Evolutionary conservation across 139 green algal species (phyloP), one percentile per base, ranked within the genome.

Genomic region (Chlorella sp.): DNA sequence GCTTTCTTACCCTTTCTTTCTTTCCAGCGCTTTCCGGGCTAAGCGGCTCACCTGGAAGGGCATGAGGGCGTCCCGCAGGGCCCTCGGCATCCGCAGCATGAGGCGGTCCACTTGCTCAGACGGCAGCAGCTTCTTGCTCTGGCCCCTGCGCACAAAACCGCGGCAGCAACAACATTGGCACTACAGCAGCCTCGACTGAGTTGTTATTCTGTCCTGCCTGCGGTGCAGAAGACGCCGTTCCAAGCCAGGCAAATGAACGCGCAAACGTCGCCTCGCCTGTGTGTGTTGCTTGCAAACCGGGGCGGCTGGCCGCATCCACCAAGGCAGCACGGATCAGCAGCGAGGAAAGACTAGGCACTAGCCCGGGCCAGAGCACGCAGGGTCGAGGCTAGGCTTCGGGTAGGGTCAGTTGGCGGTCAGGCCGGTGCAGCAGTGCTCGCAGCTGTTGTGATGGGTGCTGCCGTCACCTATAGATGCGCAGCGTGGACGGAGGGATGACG

Each of bases 41-140:
- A 17, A 17, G 10, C 32, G 14, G 2, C 35, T 62, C 24, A 70
- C 59, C 76, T 92, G 86, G 63, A 90, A 90, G 31, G 83, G 82
- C 77, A 92, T 77, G 26, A 92, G 82, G 3, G 86, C 86, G 1
- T 20, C 24, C 23, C 68, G 42, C 72, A 96, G 78, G 49, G 77
- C 74, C 1, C 35, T 31, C 0, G 91, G 90, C 75, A 93, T 82
- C 31, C 62, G 35, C 29, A 55, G 35, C 31, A 88, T 83, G 1
- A 76, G 69, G 20, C 35, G 65, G 26, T 81, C 62, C 17, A 91
- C 84, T 70, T 92, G 85, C 27, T 30, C 20, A 17, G 23, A 22
- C 4, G 20, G 24, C 0, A 64, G 17, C 71, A 69, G 26, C 42
- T 5, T 22, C 5, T 64, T n/a, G 69, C 32, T 23, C 23, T 72